Percentiles rank a stretch among this genome's conserved stretches.
Evolutionary conservation across 176 grass and related monocot species (phyloP).

Genomic region (Oropetium thomaeum): DNA sequence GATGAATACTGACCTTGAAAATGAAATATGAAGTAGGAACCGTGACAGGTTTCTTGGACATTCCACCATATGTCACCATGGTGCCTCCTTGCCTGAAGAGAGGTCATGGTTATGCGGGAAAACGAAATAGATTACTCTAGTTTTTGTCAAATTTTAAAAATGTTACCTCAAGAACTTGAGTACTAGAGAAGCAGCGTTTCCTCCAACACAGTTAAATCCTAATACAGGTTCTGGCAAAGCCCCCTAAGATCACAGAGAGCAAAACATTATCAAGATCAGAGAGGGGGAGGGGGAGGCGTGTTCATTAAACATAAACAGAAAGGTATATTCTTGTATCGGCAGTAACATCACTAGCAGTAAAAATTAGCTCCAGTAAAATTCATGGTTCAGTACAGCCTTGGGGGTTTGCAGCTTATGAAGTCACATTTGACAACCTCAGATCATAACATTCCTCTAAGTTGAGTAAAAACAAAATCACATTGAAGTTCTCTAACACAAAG

Average conservation of each 20-base stretch:
- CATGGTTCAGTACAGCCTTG: too few relatives aligned
- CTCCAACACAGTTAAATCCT: conserved; percentile 96
- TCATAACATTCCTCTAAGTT: neutral
- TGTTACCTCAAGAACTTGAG: conserved; percentile 73
- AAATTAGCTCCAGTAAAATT: neutral
- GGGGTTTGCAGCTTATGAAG: too few relatives aligned
- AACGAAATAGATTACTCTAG: neutral
- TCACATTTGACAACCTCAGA: neutral
- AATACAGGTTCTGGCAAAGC: conserved; percentile 76
- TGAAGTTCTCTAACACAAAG: neutral
- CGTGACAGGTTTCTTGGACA: conserved; percentile 90
- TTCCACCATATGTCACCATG: conserved; percentile 98
- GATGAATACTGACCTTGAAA: conserved; percentile 68
- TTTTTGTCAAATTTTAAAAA: neutral
- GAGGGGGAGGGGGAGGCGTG: too few relatives aligned
- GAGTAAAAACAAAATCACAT: neutral
- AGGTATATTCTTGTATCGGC: neutral
- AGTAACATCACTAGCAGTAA: neutral
- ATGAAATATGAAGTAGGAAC: conserved; percentile 90
- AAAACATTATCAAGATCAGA: conserved; percentile 12
- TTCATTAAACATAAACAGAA: too few relatives aligned
- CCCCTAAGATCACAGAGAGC: conserved; percentile 44
- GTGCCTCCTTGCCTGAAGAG: conserved; percentile 75
- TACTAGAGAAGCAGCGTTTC: conserved; percentile 72
- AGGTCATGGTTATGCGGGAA: neutral